Conservation (phyloP, 306 rosid species). For the Quercus suber region DNA sequence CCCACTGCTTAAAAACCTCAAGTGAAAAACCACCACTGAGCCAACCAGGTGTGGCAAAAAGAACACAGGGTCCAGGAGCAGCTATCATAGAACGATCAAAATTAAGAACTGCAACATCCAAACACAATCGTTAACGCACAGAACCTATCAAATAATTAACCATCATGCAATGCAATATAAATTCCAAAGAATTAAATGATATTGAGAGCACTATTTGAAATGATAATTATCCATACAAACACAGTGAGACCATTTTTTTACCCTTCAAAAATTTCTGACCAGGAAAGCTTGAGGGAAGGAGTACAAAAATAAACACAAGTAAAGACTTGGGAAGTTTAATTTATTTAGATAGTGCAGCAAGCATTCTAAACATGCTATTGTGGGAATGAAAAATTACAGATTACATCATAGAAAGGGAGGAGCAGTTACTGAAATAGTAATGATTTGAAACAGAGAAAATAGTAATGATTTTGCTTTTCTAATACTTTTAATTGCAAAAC, state of each 20-base stretch:
- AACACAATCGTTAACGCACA: conserved; percentile 23
- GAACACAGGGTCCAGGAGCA: conserved; percentile 94
- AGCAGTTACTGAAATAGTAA: background rate
- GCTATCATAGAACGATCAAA: conserved; percentile 79
- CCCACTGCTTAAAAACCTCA: conserved; percentile 93
- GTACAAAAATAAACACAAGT: background rate
- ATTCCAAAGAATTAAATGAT: background rate
- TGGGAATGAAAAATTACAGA: background rate
- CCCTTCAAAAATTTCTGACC: background rate
- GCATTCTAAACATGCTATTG: background rate
- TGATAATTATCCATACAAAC: background rate
- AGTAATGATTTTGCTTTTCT: background rate
- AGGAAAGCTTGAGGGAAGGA: background rate
- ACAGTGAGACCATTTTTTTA: background rate
- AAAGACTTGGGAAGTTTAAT: no score
- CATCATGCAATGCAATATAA: conserved; percentile 14
- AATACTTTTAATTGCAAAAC: background rate
- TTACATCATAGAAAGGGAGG: background rate
- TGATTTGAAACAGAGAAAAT: background rate
- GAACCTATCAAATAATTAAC: conserved; percentile 12
- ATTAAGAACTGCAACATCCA: conserved; percentile 62
- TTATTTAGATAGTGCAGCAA: no score
- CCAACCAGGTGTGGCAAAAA: conserved; percentile 99
- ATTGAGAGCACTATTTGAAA: background rate
- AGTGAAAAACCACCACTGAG: conserved; percentile 87